phyloP scores from a whole-genome alignment of 2,329 filamentous ascomycete genomes.

The Fusarium torreyae region DNA sequence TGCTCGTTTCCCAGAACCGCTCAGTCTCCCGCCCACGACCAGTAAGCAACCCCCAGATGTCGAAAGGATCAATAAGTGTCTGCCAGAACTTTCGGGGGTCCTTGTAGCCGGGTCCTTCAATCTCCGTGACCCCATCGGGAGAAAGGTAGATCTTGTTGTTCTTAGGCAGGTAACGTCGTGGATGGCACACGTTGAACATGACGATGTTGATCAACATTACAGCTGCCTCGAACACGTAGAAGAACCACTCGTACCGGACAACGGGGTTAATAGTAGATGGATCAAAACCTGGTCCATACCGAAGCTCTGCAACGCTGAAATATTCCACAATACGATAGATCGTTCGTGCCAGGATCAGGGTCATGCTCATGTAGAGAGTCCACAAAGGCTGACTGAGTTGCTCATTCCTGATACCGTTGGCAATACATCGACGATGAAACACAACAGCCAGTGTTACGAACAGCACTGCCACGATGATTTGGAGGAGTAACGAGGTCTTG shows the following conservation, averaged over 20 bases:
- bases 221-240: conserved; percentile 70
- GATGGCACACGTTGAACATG: conserved; percentile 67
- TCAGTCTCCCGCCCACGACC: conserved; percentile 52
- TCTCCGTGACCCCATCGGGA: conserved; percentile 64
- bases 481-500: conserved; percentile 67
- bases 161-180: conserved; percentile 65
- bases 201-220: conserved; percentile 67
- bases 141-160: conserved; percentile 66
- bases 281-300: conserved; percentile 57
- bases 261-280: conserved; percentile 59
- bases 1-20: conserved; percentile 55
- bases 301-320: conserved; percentile 64
- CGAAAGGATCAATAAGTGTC: conserved; percentile 61
- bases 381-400: conserved; percentile 57
- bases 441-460: conserved; percentile 64
- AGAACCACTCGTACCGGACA: conserved; percentile 72
- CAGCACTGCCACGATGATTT: conserved; percentile 65
- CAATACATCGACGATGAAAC: conserved; percentile 64
- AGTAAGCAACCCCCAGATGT: conserved; percentile 55
- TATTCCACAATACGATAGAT: conserved; percentile 73
- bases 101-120: conserved; percentile 64
- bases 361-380: conserved; percentile 66
- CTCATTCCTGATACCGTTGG: conserved; percentile 54
- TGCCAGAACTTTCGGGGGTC: conserved; percentile 61
- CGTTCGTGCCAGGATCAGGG: conserved; percentile 67